These are phyloP conservation scores for Trifolium subterraneum DNA, from an alignment of 306 rosid species.

Conservation along the genomic window DNA sequence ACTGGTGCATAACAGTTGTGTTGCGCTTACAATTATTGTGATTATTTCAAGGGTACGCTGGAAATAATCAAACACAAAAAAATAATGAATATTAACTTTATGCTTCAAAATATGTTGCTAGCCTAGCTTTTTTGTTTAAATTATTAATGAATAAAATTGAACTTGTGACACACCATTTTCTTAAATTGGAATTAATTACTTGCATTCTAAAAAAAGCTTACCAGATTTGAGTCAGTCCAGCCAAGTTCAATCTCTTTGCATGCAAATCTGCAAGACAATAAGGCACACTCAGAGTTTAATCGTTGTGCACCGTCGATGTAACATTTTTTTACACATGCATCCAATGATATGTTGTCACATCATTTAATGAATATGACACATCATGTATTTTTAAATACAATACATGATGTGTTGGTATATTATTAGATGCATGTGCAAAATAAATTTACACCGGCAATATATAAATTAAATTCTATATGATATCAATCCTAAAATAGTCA, in stretches of 20 bases:
- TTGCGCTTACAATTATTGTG: slow-evolving; percentile 75
- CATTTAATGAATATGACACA: no score
- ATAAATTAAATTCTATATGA: no score
- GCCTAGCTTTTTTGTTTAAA: not conserved
- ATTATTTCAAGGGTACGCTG: slow-evolving; percentile 78
- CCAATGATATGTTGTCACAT: no score
- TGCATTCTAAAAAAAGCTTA: slow-evolving; percentile 44
- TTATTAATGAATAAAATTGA: not conserved
- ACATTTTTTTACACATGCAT: no score
- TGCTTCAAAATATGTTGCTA: not conserved
- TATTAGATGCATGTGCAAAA: no score
- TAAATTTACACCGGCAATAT: no score
- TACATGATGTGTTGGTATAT: no score
- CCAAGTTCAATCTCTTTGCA: slow-evolving; percentile 90
- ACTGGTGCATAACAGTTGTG: slow-evolving; percentile 69
- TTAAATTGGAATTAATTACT: not conserved
- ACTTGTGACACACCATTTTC: not conserved
- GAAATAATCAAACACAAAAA: not conserved
- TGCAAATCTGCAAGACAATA: slow-evolving; percentile 69
- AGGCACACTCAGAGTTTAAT: not conserved
- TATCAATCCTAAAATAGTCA: no score
- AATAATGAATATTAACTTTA: not conserved
- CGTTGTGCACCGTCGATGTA: no score
- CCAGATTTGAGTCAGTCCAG: slow-evolving; percentile 77
- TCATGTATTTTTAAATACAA: no score